Evolutionary conservation across 768 basidiomycete genomes (phyloP).

Genomic region (Kwoniella europaea): DNA sequence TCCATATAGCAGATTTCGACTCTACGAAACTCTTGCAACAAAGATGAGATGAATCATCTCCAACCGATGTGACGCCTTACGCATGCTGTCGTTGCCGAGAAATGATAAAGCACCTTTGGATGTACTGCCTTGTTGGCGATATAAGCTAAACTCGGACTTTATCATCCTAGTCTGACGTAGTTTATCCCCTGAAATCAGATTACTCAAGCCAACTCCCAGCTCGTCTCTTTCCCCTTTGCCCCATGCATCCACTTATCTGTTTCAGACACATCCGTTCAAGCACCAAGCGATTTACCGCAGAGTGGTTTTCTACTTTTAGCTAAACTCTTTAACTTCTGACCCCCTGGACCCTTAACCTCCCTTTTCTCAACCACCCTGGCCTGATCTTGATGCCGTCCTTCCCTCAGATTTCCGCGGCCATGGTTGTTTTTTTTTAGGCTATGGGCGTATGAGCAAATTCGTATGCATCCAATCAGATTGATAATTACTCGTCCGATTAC

Average conservation of each 20-base stretch:
- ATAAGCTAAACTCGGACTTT: background rate
- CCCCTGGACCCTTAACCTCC: background rate
- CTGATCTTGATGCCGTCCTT: background rate
- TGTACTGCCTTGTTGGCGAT: background rate
- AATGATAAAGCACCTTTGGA: constrained; percentile 14
- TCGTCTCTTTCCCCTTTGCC: background rate
- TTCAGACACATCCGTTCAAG: constrained; percentile 1
- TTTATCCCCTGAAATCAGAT: background rate
- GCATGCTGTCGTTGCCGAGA: constrained; percentile 9
- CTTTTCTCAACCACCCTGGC: background rate
- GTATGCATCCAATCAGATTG: constrained; percentile 6
- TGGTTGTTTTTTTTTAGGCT: background rate
- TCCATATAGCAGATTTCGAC: no score
- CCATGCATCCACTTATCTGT: background rate
- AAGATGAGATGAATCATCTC: background rate
- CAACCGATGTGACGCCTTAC: constrained; percentile 8
- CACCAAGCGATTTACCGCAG: background rate
- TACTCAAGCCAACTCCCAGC: background rate
- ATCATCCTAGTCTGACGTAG: background rate
- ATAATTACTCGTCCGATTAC: constrained; percentile 10
- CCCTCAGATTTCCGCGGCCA: constrained; percentile 13
- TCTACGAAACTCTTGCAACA: background rate
- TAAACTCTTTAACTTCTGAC: background rate
- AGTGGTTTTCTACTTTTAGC: background rate
- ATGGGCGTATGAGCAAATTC: background rate